These are phyloP conservation scores for Holtermanniella nyarrowii DNA, from an alignment of 768 basidiomycete genomes.

Conservation along the genomic window DNA sequence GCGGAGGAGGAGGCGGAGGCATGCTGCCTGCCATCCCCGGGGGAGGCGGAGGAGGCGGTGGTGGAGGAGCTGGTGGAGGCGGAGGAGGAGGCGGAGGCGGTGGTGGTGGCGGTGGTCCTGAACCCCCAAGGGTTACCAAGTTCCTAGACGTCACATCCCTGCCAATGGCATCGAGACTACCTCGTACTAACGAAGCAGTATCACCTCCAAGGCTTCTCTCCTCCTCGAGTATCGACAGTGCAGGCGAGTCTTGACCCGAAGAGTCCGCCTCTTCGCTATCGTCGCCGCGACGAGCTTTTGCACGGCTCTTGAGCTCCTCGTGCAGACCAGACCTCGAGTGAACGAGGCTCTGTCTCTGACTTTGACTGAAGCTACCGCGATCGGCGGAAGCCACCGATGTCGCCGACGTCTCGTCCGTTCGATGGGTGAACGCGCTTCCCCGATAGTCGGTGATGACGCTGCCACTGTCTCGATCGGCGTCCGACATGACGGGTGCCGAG, in stretches of 20 bases:
- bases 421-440: slow-evolving; percentile 46
- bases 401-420: slow-evolving; percentile 51
- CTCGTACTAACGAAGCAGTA: not conserved
- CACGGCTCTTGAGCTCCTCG: not conserved
- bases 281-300: not conserved
- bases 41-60: slow-evolving; percentile 15
- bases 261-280: not conserved
- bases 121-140: too few species aligned
- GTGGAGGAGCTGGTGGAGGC: slow-evolving; percentile 34
- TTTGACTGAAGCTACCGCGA: not conserved
- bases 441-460: slow-evolving; percentile 42
- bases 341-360: not conserved
- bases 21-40: slow-evolving; percentile 2
- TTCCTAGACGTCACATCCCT: slow-evolving; percentile 4
- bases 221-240: slow-evolving; percentile 16
- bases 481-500: slow-evolving; percentile 26
- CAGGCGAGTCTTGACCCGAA: slow-evolving; percentile 3
- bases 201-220: not conserved
- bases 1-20: slow-evolving; percentile 11
- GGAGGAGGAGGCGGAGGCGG: slow-evolving; percentile 36
- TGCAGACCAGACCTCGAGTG: not conserved
- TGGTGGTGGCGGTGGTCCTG: slow-evolving; percentile 22
- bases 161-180: not conserved
- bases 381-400: slow-evolving; percentile 51
- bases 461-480: slow-evolving; percentile 10